Conservation (phyloP, 1,284 basidiomycete genomes). For the Sanghuangporus sanghuang region DNA sequence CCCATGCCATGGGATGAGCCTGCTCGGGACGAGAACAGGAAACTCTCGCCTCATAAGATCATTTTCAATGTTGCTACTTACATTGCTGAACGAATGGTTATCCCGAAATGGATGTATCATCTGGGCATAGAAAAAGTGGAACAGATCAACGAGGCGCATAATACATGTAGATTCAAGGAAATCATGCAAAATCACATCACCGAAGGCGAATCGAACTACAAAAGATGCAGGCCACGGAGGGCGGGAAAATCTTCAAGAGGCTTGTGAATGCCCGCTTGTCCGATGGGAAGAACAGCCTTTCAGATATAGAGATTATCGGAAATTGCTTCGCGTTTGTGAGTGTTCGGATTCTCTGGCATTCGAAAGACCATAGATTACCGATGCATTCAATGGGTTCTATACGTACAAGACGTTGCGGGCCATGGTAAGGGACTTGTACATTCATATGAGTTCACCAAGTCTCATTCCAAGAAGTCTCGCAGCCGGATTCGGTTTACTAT, state of each 20-base stretch:
- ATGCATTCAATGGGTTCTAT: not conserved
- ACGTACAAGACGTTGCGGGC: constrained; percentile 16
- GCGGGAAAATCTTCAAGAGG: constrained; percentile 6
- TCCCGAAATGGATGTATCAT: constrained; percentile 12
- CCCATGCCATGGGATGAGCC: constrained; percentile 15
- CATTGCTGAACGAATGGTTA: not conserved
- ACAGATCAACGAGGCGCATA: constrained; percentile 13
- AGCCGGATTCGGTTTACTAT: constrained; percentile 18
- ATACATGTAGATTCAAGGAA: constrained; percentile 7
- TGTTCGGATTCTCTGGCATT: not conserved
- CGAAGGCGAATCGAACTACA: constrained; percentile 10
- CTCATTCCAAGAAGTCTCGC: constrained; percentile 9
- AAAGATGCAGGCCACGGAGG: constrained; percentile 7
- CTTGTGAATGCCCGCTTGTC: constrained; percentile 14
- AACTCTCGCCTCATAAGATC: constrained; percentile 11
- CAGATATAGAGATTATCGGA: constrained; percentile 19
- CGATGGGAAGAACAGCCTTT: constrained; percentile 13
- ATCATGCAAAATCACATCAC: constrained; percentile 12
- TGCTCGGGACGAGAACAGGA: constrained; percentile 8
- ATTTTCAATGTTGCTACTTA: constrained; percentile 10
- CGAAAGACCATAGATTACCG: not conserved
- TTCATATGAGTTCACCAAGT: not conserved
- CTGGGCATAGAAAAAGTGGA: constrained; percentile 9
- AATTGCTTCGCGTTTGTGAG: constrained; percentile 20
- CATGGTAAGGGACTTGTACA: constrained; percentile 12